phyloP scores from a whole-genome alignment of 768 basidiomycete species.

The Auriscalpium vulgare region DNA sequence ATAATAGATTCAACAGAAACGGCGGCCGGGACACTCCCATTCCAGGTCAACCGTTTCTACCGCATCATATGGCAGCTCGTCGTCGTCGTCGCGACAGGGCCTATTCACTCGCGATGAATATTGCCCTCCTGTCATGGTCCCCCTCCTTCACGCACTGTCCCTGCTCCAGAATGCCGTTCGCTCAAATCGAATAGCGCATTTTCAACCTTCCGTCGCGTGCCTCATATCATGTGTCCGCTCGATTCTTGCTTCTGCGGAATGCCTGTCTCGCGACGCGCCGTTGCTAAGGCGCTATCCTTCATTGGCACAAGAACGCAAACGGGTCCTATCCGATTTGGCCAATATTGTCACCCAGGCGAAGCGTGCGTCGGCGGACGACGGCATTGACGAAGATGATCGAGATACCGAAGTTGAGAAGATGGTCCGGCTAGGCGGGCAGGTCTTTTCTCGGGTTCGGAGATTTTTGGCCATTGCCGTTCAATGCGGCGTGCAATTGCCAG shows the following conservation, averaged over 20 bases:
- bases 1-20: slow-evolving; percentile 3
- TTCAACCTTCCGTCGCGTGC: slow-evolving; percentile 89
- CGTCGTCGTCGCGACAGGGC: slow-evolving; percentile 7
- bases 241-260: slow-evolving; percentile 76
- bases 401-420: slow-evolving; percentile 61
- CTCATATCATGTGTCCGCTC: slow-evolving; percentile 91
- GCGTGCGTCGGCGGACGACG: slow-evolving; percentile 45
- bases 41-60: slow-evolving; percentile 3
- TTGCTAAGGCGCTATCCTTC: slow-evolving; percentile 57
- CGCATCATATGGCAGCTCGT: slow-evolving; percentile 1
- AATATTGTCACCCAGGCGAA: slow-evolving; percentile 76
- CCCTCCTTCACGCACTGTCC: slow-evolving; percentile 77
- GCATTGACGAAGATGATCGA: slow-evolving; percentile 38
- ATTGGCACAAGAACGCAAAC: slow-evolving; percentile 72
- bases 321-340: slow-evolving; percentile 74
- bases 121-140: slow-evolving; percentile 73
- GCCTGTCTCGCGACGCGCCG: slow-evolving; percentile 73
- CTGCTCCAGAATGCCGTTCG: slow-evolving; percentile 81
- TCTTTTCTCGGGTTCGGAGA: slow-evolving; percentile 70
- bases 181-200: slow-evolving; percentile 71
- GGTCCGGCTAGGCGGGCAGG: slow-evolving; percentile 73
- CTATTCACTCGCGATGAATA: slow-evolving; percentile 26
- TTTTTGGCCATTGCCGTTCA: slow-evolving; percentile 74
- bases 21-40: slow-evolving; percentile 21
- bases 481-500: slow-evolving; percentile 65